Evolutionary conservation across 2,329 filamentous ascomycete species (phyloP), one percentile per base, ranked within the genome.

Genomic region (Penicillium corylophilum): DNA sequence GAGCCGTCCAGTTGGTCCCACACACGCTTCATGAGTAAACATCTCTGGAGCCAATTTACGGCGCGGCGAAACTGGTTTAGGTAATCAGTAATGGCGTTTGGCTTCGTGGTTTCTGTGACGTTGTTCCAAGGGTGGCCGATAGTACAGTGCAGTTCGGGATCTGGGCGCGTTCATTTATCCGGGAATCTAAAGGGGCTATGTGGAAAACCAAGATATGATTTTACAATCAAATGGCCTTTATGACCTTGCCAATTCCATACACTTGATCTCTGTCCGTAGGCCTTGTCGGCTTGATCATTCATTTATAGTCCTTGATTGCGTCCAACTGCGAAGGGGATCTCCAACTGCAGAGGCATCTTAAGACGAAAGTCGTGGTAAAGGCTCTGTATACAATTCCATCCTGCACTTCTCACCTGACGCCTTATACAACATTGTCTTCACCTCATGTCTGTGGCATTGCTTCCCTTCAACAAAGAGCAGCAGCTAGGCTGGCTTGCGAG

Each of bases 11-110:
- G 67, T 70, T 49, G 65, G 65, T 26, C 72, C 72, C 41, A 62
- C 72, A 40, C 69, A 70, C 43, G 64, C 65, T 55, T 72, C 71
- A 68, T 72, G 62, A 67, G 48, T 49, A 59, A 45, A 53, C 28
- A 45, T 48, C 51, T 22, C 46, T 46, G 44, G 16, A 48, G 24
- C 20, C 20, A 26, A 49, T 7, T 6, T 13, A 20, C 16, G 40
- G 54, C 26, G 38, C 44, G 44, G 53, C 38, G 51, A 38, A 56
- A 60, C 49, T 47, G 50, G 48, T 57, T 59, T 50, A 57, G 56
- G 53, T 53, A 59, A 61, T 63, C 62, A 62, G 60, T 59, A 65
- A 60, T 57, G 68, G 67, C 62, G 66, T 70, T 70, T 51, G 65
- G 63, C 60, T 66, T 48, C 62, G 54, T 62, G 38, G 44, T 57